These are phyloP conservation scores for Strigomonas culicis DNA, from an alignment of 208 protist species.

Conservation along the genomic window DNA sequence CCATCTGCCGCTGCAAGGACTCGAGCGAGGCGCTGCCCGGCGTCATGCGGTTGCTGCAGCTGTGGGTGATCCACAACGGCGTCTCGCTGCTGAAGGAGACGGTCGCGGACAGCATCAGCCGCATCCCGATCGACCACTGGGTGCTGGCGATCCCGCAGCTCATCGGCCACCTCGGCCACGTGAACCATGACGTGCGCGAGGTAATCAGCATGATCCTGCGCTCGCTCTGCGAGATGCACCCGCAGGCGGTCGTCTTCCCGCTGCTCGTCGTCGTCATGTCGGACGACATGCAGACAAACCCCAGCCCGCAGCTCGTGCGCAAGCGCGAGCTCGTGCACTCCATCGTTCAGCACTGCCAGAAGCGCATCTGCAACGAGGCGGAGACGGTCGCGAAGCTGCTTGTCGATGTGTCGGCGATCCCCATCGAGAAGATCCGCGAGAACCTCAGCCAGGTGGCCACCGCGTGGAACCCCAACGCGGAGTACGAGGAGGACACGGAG, in stretches of 20 bases:
- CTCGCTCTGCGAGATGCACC: constrained; percentile 95
- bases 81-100: constrained; percentile 83
- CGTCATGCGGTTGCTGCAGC: constrained; percentile 97
- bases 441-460: constrained; percentile 79
- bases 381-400: constrained; percentile 80
- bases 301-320: constrained; percentile 23
- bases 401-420: constrained; percentile 81
- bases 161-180: constrained; percentile 97
- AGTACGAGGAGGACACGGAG: constrained; percentile 87
- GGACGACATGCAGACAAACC: constrained; percentile 38
- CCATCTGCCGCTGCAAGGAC: constrained; percentile 88
- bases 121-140: constrained; percentile 98
- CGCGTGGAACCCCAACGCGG: constrained; percentile 88
- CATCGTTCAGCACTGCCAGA: constrained; percentile 80
- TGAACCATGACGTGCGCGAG: constrained; percentile 84
- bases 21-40: constrained; percentile 92
- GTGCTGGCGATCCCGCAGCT: constrained; percentile 98
- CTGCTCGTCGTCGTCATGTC: constrained; percentile 96
- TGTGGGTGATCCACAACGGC: constrained; percentile 97
- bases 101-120: constrained; percentile 91
- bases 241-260: constrained; percentile 99
- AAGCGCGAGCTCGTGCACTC: constrained; percentile 65
- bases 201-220: constrained; percentile 95
- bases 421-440: constrained; percentile 89
- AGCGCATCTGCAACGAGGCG: constrained; percentile 81